Base-by-base conservation (phyloP, 2,329 filamentous ascomycete species). In the Colletotrichum australisinense region DNA sequence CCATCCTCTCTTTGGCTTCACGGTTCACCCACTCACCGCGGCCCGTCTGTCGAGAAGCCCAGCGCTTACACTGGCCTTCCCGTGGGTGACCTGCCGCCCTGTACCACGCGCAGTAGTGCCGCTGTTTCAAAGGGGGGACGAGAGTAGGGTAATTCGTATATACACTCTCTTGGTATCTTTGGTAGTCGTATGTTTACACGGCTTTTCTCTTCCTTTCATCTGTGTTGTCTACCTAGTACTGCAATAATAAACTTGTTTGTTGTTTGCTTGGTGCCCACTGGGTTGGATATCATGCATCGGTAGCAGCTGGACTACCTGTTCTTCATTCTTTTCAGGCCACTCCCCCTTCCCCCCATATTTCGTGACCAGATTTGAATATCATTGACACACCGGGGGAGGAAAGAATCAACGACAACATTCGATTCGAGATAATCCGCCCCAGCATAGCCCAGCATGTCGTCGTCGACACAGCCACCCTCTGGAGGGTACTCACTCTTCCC, bases 401-500 rank as follows among this genome's bases (percentile, higher is more conserved):
- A 35, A 24, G 68, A 24, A 74, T 26, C 38, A 9, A n/a, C 60
- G 56, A 66, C 60, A 62, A 66, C 42, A 35, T 57, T 67, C 62
- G 55, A 60, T 38, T 65, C 59, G 53, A 64, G 56, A 52, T 49
- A n/a, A 9, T 19, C 19, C 19, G 8, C 19, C 46, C 12, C 67
- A 68, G 52, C 63, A 67, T 57, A 57, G 67, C 64, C 30, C 75
- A 74, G 26, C 71, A 87, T 86, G 85, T 83, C 84, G 38, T 78
- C 83, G 85, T 83, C 84, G 38, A 78, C 83, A 63, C 78, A 79
- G 63, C 77, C 78, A 57, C 78, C 80, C 69, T 79, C 84, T 26
- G 87, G 85, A 79, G 86, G 87, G 72, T 89, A 90, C 80, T 90
- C 89, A 73, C 85, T 91, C 73, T 90, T 91, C 77, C 88, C 89